Percentiles rank a stretch among this genome's conserved stretches.
Conservation (phyloP, 371 early-diverging fungal genomes). For the Cokeromyces recurvatus region DNA sequence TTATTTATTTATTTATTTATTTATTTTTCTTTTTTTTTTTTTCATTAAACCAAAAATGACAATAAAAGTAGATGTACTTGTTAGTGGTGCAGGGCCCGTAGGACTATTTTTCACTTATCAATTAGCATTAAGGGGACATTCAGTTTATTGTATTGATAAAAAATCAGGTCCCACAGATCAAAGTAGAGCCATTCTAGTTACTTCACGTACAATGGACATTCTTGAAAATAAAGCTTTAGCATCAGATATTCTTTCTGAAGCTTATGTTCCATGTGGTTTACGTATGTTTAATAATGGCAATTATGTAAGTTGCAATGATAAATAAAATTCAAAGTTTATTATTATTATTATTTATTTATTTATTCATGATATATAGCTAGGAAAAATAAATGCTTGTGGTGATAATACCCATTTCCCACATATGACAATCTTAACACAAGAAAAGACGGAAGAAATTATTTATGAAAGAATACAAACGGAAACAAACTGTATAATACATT, state of each 20-base stretch:
- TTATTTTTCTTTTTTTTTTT: too few species aligned
- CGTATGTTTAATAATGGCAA: slow-evolving; percentile 15
- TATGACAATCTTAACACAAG: slow-evolving; percentile 24
- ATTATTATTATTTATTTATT: not conserved
- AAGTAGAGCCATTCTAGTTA: slow-evolving; percentile 37
- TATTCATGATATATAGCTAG: slow-evolving; percentile 4
- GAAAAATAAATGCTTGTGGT: slow-evolving; percentile 12
- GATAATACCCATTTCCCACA: slow-evolving; percentile 31
- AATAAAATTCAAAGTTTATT: too few species aligned
- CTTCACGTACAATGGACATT: slow-evolving; percentile 36
- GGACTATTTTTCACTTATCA: slow-evolving; percentile 39
- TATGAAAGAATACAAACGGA: not conserved
- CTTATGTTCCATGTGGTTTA: slow-evolving; percentile 14
- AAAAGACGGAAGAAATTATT: slow-evolving; percentile 21
- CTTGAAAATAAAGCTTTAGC: slow-evolving; percentile 25
- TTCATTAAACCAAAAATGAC: too few species aligned
- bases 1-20: too few species aligned
- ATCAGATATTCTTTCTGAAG: slow-evolving; percentile 21
- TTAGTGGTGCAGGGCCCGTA: slow-evolving; percentile 44
- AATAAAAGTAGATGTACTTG: slow-evolving; percentile 24
- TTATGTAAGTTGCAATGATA: slow-evolving; percentile 10
- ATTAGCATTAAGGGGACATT: slow-evolving; percentile 31
- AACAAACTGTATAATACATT: slow-evolving; percentile 14
- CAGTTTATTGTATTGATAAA: slow-evolving; percentile 31
- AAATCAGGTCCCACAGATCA: slow-evolving; percentile 31